Evolutionary conservation across 2,329 filamentous ascomycete genomes (phyloP), one percentile per base, ranked within the genome.

Genomic region (Zymoseptoria passerinii): DNA sequence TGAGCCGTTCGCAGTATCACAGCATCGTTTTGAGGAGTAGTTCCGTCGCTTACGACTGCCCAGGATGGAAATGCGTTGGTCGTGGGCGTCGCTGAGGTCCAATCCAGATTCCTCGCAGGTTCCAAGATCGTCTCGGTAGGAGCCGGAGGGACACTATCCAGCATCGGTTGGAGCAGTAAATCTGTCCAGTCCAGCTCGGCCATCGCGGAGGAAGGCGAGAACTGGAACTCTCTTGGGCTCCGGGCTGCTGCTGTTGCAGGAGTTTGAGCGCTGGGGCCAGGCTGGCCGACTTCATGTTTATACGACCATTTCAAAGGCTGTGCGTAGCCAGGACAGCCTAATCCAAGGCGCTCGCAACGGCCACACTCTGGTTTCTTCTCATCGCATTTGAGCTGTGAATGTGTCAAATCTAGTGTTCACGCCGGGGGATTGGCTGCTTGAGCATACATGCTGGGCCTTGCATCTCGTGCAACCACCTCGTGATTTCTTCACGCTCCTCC

Each of bases 391-490:
- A 60, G 35, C 58, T 60, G 40, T 6, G 20, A 29, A 40, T 9
- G 13, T 5, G 52, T 60, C 48, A 60, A 49, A 4, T 8, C 20
- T 28, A 13, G 40, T 8, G 20, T 28, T 27, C 20, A 48, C 19
- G 27, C 49, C 28, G 19, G 28, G 18, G 27, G 23, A 18, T 7
- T 23, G 20, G 10, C 2, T 19, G 18, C 8, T 3, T 13, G 10
- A 8, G 18, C 58, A 52, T 53, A 62, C 55, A 28, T 62, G 60
- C 49, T 62, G 60, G 18, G 57, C 50, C 40, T 62, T 62, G 55
- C 60, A 62, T 35, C 61, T 55, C n/a, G 55, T 58, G 48, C 58
- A 62, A 19, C 61, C 58, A 19, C 58, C 58, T 20, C 58, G 52
- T 50, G 54, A 57, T 50, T 60, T 60, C 55, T 60, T 60, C 40